Evolutionary conservation across 176 grass and related monocot genomes (phyloP).

Genomic region (Cocos nucifera): DNA sequence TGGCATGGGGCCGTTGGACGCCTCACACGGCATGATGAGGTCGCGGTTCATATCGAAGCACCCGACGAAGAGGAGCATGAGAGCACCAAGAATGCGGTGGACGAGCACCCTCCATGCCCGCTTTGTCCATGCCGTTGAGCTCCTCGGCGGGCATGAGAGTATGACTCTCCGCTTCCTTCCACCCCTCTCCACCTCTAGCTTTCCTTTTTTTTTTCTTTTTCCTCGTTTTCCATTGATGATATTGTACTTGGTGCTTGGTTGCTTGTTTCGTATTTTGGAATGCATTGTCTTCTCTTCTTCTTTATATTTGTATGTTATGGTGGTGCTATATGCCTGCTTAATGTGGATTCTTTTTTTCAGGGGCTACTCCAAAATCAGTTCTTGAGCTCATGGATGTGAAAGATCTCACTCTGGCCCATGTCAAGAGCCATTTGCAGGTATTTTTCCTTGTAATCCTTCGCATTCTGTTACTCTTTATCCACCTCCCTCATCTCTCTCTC

Average conservation of each 20-base stretch:
- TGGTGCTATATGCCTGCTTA: background rate
- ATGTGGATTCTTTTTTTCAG: slow-evolving; percentile 8
- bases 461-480: background rate
- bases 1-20: slow-evolving; percentile 1
- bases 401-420: slow-evolving; percentile 50
- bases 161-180: background rate
- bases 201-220: background rate
- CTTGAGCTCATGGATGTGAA: slow-evolving; percentile 52
- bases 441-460: background rate
- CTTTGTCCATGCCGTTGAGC: slow-evolving; percentile 41
- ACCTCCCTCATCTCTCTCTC: background rate
- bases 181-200: background rate
- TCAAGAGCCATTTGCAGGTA: slow-evolving; percentile 50
- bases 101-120: slow-evolving; percentile 36
- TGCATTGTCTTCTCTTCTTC: too few species aligned
- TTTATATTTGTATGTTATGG: background rate
- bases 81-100: slow-evolving; percentile 46
- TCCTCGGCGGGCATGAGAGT: slow-evolving; percentile 41
- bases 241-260: background rate
- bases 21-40: background rate
- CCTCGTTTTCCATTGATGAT: background rate
- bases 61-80: slow-evolving; percentile 13
- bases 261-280: background rate
- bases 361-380: slow-evolving; percentile 44
- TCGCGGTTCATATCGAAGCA: background rate